These are phyloP conservation scores for Ceratocystis papillata DNA, from an alignment of 2,329 filamentous ascomycete species.

Conservation along the genomic window DNA sequence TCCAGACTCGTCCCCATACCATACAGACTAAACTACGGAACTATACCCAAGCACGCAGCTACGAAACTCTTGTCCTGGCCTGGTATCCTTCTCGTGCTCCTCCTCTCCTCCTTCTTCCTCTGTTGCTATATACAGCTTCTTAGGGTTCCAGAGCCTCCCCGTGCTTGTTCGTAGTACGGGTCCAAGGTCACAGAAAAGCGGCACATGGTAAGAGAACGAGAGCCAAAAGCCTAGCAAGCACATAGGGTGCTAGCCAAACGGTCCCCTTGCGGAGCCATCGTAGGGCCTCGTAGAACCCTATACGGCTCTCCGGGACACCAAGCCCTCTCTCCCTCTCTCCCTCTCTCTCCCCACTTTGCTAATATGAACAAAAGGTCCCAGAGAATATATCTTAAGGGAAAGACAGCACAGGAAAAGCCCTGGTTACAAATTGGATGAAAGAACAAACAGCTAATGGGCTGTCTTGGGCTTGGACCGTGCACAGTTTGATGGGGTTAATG, in stretches of 20 bases:
- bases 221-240: background rate
- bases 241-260: background rate
- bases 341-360: background rate
- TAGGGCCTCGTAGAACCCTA: background rate
- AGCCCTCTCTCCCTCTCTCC: too few species aligned
- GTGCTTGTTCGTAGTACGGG: background rate
- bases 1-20: too few species aligned
- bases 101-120: too few species aligned
- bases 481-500: too few species aligned
- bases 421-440: background rate
- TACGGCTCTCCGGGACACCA: too few species aligned
- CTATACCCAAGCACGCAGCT: too few species aligned
- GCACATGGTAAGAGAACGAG: constrained; percentile 11
- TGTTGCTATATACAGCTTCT: too few species aligned
- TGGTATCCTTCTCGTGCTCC: too few species aligned
- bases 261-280: background rate
- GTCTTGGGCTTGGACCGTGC: background rate
- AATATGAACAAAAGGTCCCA: background rate
- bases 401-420: background rate
- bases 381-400: background rate
- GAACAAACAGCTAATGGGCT: background rate
- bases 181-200: constrained; percentile 10
- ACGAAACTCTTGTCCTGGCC: too few species aligned
- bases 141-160: background rate
- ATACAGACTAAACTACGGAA: too few species aligned